Evolutionary conservation across 495 filamentous ascomycete species (phyloP), one percentile per base, ranked within the genome.

Genomic region (Aspergillus steynii): DNA sequence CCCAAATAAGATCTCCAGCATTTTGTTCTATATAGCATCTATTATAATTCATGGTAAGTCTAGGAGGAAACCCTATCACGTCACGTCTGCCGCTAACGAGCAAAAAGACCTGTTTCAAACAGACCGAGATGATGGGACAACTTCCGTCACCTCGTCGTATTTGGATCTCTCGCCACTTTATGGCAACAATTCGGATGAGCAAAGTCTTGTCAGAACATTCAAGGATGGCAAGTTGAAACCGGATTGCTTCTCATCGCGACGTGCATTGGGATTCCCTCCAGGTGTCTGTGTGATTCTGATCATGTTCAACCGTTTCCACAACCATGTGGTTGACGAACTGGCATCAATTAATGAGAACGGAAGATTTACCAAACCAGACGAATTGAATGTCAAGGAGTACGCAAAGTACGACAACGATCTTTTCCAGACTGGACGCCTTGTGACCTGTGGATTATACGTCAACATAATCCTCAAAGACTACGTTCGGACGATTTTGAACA

Each of bases 1-100:
- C 74, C 85, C 88, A 4, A 93, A 90, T 67, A 89, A 90, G 63
- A 87, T 96, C 25, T 96, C 92, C 1, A 94, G 90, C 67, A 82
- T 96, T 58, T 76, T 97, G 12, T 97, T 93, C 81, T 93, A 97
- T 64, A 84, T 93, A 69, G 93, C 92, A 6, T 90, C 87, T 15
- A 91, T 96, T 58, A 93, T 97, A 61, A 96, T 95, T 66, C 93
- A 97, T 64, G 89, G 87, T 80, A 70, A 42, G 76, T 61, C 28
- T 26, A 20, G 9, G 4, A 2, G 7, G 15, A 46, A 25, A 29
- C 32, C 14, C 10, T 42, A 14, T 10, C 10, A 4, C 9, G 28
- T 48, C 25, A 50, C 46, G 45, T 37, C 32, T 48, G 14, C 42
- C 6, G 47, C 71, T 81, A 34, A 79, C 55, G 31, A 34, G 5